Evolutionary conservation across 139 green algal species (phyloP).

Genomic region (Ettlia oleoabundans): DNA sequence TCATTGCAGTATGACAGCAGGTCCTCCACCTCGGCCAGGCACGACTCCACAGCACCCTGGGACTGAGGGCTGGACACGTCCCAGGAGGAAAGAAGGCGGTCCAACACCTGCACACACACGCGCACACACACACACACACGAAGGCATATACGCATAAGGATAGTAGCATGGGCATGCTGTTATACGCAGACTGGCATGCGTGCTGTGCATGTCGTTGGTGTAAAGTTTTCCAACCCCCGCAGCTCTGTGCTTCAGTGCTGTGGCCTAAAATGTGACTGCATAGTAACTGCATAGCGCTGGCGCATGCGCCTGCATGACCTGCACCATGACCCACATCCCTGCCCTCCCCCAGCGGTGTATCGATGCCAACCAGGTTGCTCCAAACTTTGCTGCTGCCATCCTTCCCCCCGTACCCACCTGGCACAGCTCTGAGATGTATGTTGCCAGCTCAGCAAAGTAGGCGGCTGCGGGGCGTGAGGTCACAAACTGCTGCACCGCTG

Average conservation of each 20-base stretch:
- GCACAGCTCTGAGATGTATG: slow-evolving; percentile 77
- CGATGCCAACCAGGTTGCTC: background rate
- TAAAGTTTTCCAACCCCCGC: too few species aligned
- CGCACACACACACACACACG: too few species aligned
- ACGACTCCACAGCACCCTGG: slow-evolving; percentile 73
- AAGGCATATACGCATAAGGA: too few species aligned
- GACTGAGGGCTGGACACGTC: slow-evolving; percentile 40
- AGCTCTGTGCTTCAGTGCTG: too few species aligned
- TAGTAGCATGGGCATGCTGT: too few species aligned
- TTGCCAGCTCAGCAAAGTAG: slow-evolving; percentile 75
- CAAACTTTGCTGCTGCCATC: background rate
- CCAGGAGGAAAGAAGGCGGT: slow-evolving; percentile 47
- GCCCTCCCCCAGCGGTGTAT: too few species aligned
- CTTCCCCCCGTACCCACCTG: slow-evolving; percentile 49
- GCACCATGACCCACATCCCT: too few species aligned
- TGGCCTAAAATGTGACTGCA: too few species aligned
- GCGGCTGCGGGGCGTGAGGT: slow-evolving; percentile 50
- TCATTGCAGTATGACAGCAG: slow-evolving; percentile 94
- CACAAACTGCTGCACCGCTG: slow-evolving; percentile 76
- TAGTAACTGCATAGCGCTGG: too few species aligned
- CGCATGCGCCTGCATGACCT: too few species aligned
- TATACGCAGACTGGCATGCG: too few species aligned
- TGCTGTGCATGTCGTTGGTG: too few species aligned
- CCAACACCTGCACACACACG: slow-evolving; percentile 58
- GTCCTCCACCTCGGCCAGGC: slow-evolving; percentile 92